Conservation (phyloP, 176 grass and related monocot species). For the Poa pratensis region DNA sequence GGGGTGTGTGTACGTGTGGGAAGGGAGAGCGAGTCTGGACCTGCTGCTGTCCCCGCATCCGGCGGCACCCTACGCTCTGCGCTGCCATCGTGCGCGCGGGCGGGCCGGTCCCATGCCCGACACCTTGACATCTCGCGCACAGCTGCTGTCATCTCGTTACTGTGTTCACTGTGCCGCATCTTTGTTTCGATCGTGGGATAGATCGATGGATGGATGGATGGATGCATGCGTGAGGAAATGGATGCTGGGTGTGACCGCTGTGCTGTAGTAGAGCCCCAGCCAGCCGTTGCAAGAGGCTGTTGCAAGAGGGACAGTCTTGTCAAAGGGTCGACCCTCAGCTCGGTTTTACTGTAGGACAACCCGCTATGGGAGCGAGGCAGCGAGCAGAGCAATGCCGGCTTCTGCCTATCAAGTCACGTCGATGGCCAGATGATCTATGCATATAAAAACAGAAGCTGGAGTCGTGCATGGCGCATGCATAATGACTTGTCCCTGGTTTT, state of each 20-base stretch:
- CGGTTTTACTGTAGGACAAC: not conserved
- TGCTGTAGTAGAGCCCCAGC: not conserved
- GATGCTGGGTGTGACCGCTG: not conserved
- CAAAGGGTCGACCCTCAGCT: not conserved
- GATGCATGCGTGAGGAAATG: not conserved
- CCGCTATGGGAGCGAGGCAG: not conserved
- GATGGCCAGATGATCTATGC: not conserved
- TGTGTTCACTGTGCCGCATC: not conserved
- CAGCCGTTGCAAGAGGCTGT: not conserved
- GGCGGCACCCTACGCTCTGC: constrained; percentile 27
- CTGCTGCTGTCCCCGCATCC: constrained; percentile 32
- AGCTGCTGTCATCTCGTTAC: not conserved
- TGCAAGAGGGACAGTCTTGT: constrained; percentile 16
- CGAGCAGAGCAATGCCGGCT: not conserved
- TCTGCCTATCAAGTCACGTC: not conserved
- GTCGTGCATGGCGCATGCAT: no score
- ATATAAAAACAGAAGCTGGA: no score
- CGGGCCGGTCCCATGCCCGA: no score
- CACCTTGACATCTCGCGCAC: not conserved
- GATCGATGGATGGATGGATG: not conserved
- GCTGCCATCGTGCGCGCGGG: not conserved
- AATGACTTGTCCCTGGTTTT: no score
- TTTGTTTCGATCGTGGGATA: not conserved
- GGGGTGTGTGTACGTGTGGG: not conserved
- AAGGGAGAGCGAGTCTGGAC: not conserved